These are phyloP conservation scores for Penicillium parvum DNA, from an alignment of 495 filamentous ascomycete genomes.

Conservation along the genomic window DNA sequence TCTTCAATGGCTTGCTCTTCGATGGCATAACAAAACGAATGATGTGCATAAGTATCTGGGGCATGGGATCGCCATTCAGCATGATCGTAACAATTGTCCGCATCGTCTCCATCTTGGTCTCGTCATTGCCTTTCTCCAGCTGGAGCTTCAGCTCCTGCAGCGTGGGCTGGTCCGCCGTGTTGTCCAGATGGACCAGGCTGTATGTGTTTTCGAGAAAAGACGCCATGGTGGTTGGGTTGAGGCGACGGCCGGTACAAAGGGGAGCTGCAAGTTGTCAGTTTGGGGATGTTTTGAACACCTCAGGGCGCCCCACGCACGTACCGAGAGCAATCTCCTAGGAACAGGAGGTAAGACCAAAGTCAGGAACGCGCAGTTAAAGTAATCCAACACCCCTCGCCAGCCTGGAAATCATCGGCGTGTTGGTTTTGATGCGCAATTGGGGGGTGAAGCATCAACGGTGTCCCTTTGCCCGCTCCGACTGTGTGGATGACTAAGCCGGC, in stretches of 20 bases:
- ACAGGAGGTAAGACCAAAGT: constrained; percentile 16
- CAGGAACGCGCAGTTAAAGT: constrained; percentile 28
- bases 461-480: constrained; percentile 45
- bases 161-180: constrained; percentile 84
- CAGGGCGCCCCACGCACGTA: constrained; percentile 22
- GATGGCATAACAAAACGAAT: constrained; percentile 99
- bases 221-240: constrained; percentile 66
- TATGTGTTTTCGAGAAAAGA: constrained; percentile 90
- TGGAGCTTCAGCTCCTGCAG: constrained; percentile 87
- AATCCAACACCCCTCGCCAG: constrained; percentile 42
- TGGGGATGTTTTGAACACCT: constrained; percentile 35
- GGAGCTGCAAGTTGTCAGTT: constrained; percentile 41
- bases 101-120: constrained; percentile 97
- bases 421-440: constrained; percentile 29
- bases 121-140: constrained; percentile 96
- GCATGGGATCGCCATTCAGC: constrained; percentile 97
- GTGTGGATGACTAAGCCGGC: constrained; percentile 49
- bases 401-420: constrained; percentile 38
- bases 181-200: constrained; percentile 94
- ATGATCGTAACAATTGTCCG: constrained; percentile 93
- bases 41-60: constrained; percentile 96
- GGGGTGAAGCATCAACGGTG: constrained; percentile 36
- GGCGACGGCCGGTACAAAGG: constrained; percentile 24
- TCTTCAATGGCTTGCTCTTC: constrained; percentile 94
- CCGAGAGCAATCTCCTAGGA: constrained; percentile 26